A percentile compares a stretch with the other conserved stretches of the same genome.
Conservation (phyloP, 108 stramenopile genomes). For the Chaetoceros tenuissimus region DNA sequence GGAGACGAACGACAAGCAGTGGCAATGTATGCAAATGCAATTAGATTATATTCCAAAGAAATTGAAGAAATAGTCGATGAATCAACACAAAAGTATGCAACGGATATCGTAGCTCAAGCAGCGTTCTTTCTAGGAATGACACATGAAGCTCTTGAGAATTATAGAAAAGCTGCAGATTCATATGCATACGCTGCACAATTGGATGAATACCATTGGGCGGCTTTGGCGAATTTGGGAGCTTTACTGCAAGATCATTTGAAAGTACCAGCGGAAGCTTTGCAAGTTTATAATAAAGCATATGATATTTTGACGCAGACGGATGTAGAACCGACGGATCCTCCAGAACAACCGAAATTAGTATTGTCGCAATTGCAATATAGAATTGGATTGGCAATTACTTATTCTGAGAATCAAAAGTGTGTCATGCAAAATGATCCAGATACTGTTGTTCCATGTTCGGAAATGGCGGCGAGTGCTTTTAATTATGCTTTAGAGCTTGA, state of each 20-base stretch:
- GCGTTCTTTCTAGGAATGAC: constrained; percentile 61
- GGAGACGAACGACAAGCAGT: constrained; percentile 12
- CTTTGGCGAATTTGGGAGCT: constrained; percentile 50
- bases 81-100: constrained; percentile 12
- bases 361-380: constrained; percentile 63
- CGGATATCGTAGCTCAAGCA: constrained; percentile 32
- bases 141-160: constrained; percentile 37
- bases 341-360: constrained; percentile 38
- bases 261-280: constrained; percentile 40
- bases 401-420: constrained; percentile 28
- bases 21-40: constrained; percentile 20
- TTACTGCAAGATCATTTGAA: constrained; percentile 46
- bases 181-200: constrained; percentile 41
- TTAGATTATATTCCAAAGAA: constrained; percentile 11
- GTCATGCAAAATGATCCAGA: constrained; percentile 30
- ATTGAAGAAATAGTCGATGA: constrained; percentile 22
- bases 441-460: constrained; percentile 32
- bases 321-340: constrained; percentile 46
- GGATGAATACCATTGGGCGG: constrained; percentile 57
- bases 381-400: constrained; percentile 48
- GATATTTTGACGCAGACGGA: constrained; percentile 35
- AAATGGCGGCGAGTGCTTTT: constrained; percentile 55
- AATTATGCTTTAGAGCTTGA: constrained; percentile 41
- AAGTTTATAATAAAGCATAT: constrained; percentile 63
- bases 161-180: constrained; percentile 17